phyloP scores from a whole-genome alignment of 805 yeast genomes.

The Lipomyces yamadae region DNA sequence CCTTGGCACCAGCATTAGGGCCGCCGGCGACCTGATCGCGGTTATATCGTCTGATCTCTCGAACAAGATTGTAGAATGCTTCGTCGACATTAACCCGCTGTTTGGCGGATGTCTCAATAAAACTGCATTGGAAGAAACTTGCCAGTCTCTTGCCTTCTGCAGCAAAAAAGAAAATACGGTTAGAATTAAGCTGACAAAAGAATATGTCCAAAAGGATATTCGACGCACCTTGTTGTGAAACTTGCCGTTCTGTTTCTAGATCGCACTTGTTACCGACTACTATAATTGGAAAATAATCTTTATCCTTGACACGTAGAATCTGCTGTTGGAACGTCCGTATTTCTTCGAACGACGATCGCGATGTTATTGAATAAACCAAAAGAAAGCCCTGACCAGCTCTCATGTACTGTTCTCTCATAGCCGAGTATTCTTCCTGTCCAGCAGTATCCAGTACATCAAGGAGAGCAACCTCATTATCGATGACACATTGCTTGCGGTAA shows the following conservation, averaged over 20 bases:
- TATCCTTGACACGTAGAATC: conserved; percentile 75
- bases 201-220: not conserved
- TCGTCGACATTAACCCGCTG: conserved; percentile 88
- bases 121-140: conserved; percentile 62
- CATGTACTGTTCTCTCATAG: conserved; percentile 83
- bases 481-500: conserved; percentile 77
- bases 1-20: conserved; percentile 9
- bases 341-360: conserved; percentile 83
- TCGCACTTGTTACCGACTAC: conserved; percentile 84
- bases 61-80: conserved; percentile 71
- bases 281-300: conserved; percentile 74
- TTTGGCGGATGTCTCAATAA: conserved; percentile 92
- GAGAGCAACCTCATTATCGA: conserved; percentile 77
- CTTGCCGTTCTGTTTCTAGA: conserved; percentile 71
- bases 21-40: conserved; percentile 30
- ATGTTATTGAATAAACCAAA: conserved; percentile 85
- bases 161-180: conserved; percentile 2
- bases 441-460: conserved; percentile 95
- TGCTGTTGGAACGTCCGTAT: conserved; percentile 79
- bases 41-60: conserved; percentile 49
- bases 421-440: conserved; percentile 84
- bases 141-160: conserved; percentile 80
- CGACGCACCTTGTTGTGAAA: conserved; percentile 37
- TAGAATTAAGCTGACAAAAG: not conserved
- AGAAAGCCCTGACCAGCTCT: conserved; percentile 68